Conservation (phyloP, 208 protist genomes). For the Balamuthia mandrillaris region DNA sequence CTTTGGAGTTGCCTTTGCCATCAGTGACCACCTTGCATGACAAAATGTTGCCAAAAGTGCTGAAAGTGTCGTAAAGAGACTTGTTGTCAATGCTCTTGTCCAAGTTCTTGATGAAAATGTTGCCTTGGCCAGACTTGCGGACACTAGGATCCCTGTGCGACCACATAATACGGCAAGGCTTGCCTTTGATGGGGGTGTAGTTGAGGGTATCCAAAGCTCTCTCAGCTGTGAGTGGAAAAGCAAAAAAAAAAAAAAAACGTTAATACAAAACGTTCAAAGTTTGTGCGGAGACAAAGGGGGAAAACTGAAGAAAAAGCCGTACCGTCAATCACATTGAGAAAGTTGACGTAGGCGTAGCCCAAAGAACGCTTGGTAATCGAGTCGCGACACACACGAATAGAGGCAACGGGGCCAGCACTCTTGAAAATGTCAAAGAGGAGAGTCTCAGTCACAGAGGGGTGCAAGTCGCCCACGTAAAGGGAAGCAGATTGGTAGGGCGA, state of each 20-base stretch:
- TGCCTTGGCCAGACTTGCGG: constrained; percentile 89
- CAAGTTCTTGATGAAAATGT: constrained; percentile 99
- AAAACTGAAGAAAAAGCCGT: too few species aligned
- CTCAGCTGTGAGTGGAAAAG: constrained; percentile 71
- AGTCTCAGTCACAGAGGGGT: constrained; percentile 87
- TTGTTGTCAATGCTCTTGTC: constrained; percentile 93
- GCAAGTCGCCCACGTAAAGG: constrained; percentile 96
- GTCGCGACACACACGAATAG: constrained; percentile 96
- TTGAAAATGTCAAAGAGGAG: constrained; percentile 96
- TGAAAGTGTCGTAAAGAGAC: constrained; percentile 93
- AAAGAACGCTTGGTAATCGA: constrained; percentile 93
- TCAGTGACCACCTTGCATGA: constrained; percentile 94
- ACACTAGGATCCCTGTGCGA: constrained; percentile 95
- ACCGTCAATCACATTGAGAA: constrained; percentile 88
- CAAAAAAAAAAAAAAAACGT: constrained; percentile 15
- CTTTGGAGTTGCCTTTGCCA: constrained; percentile 81
- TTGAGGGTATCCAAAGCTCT: constrained; percentile 96
- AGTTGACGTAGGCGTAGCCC: constrained; percentile 99
- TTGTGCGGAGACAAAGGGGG: too few species aligned
- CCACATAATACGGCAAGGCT: constrained; percentile 98
- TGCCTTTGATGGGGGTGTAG: constrained; percentile 89
- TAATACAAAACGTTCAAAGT: neutral
- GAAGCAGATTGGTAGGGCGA: constrained; percentile 75
- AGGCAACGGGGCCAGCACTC: constrained; percentile 93
- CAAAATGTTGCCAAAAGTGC: constrained; percentile 93